Evolutionary conservation across 768 basidiomycete genomes (phyloP).

Genomic region (Mrakia frigida): DNA sequence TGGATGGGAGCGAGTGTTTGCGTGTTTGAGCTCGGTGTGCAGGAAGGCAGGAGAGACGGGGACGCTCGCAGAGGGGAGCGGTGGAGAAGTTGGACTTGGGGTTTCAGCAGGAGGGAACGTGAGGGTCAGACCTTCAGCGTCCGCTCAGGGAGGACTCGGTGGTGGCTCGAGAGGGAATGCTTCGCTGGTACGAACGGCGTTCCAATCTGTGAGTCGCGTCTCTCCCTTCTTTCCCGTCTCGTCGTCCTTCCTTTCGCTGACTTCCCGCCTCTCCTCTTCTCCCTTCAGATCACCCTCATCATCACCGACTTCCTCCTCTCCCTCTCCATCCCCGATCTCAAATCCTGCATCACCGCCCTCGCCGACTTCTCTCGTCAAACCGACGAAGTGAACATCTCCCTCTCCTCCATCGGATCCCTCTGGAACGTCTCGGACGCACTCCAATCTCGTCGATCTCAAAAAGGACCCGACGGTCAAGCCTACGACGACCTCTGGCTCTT

Average conservation of each 20-base stretch:
- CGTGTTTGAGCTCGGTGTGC: constrained; percentile 86
- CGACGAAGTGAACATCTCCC: constrained; percentile 85
- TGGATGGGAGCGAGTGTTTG: constrained; percentile 91
- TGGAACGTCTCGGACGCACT: constrained; percentile 97
- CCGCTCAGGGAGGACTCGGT: background rate
- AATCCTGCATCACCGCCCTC: constrained; percentile 81
- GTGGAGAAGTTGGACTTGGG: background rate
- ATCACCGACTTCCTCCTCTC: constrained; percentile 80
- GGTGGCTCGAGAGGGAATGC: constrained; percentile 11
- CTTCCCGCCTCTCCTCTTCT: no score
- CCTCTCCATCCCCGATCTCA: constrained; percentile 72
- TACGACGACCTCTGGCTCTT: constrained; percentile 93
- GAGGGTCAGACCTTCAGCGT: background rate
- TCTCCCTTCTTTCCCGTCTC: background rate
- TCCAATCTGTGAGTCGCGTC: constrained; percentile 26
- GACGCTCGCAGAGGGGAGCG: background rate
- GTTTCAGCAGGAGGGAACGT: background rate
- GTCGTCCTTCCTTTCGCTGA: background rate
- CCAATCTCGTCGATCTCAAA: constrained; percentile 39
- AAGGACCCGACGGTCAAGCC: constrained; percentile 44
- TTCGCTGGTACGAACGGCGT: constrained; percentile 17
- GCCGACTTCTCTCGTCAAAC: constrained; percentile 86
- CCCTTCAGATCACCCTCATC: constrained; percentile 64
- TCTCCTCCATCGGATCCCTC: constrained; percentile 84
- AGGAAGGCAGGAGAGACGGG: background rate